Base-by-base conservation (phyloP, 257 asterid genomes). In the Nicotiana benthamiana region DNA sequence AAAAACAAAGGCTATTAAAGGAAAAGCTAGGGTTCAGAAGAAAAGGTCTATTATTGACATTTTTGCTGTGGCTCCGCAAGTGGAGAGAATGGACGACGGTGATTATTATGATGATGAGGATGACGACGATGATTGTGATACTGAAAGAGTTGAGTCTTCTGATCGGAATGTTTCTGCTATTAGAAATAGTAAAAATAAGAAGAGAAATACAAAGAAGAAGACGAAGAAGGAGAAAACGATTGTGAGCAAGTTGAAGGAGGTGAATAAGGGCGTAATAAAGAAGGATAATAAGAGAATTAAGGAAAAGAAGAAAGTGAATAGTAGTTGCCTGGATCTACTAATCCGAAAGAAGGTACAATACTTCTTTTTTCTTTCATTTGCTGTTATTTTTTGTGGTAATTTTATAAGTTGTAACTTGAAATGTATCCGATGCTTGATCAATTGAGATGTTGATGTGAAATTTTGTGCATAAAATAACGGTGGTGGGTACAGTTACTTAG, bases 41-140 rank as follows among this genome's bases (percentile, higher is more conserved):
- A 89, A 90, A 84, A 89, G 97, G 90, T 93, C 96, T 1, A 90
- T 93, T 36, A 88, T 86, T 75, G 97, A 93, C 82, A 86, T 93
- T 8, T 91, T 93, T 4, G 89, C 96, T 4, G 94, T 85, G 65
- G 91, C 93, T 61, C 93, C 94, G 2, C 92, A 84, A 65, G 89
- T 91, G 40, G 88, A 86, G 64, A 85, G 88, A 34, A 86, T 78
- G 13, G 75, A 34, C 12, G 77, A 75, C 24, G 82, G 67, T 1
- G 86, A 26, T 11, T 88, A 82, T 20, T 83, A 84, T 26, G 87
- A 82, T 0, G 85, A 80, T 0, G 86, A 79, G 0, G 80, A 77
- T n/a, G 82, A 34, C 3, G 32, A 80, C 5, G 74, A 63, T 54
- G 28, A 48, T 46, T 75, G 12, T 13, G 53, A 32, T 15, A 12